Evolutionary conservation across 2,329 filamentous ascomycete species (phyloP), one percentile per base, ranked within the genome.

Genomic region (Microdochium bolleyi): DNA sequence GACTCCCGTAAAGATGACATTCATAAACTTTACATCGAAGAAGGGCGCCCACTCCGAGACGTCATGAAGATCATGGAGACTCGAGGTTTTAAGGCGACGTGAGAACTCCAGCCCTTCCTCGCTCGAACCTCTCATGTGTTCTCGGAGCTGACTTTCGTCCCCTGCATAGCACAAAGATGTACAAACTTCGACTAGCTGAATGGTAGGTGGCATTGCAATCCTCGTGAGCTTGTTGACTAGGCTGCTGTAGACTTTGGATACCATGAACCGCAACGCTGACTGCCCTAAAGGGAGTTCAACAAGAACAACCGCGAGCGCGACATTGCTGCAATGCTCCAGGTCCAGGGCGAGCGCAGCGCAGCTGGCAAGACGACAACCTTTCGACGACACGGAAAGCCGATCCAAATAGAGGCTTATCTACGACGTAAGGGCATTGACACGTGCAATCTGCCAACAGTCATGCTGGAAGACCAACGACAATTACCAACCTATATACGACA

Each of bases 291-390:
- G 76, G 75, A 75, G 0, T 79, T 79, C 55, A 75, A 75, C 41
- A 79, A 79, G 64, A 78, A 79, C 54, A 78, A 78, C 55, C 78
- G 75, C 44, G 76, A 78, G 54, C 75, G 77, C 24, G 76, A 78
- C 53, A 74, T 78, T 8, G 76, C 77, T 60, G 68, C 71, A 19
- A 65, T 79, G 50, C 63, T 79, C 9, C 75, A 74, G 38, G 74
- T 77, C 63, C 78, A 78, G 55, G 76, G 77, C 48, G 74, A 78
- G 58, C 73, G 76, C 46, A 75, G 76, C 58, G 76, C 76, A 3
- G 72, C 76, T 56, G 76, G 76, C 53, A 79, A 79, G 57, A 72
- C 76, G 25, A 77, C 76, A 1, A 72, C 77, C 50, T 79, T 79
- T 55, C 73, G 76, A 41, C 73, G 76, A 49, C 78, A 79, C 58